A percentile compares a stretch with the other conserved stretches of the same genome.
These are phyloP conservation scores for Penicillium cataractarum DNA, from an alignment of 495 filamentous ascomycete genomes.

Conservation along the genomic window DNA sequence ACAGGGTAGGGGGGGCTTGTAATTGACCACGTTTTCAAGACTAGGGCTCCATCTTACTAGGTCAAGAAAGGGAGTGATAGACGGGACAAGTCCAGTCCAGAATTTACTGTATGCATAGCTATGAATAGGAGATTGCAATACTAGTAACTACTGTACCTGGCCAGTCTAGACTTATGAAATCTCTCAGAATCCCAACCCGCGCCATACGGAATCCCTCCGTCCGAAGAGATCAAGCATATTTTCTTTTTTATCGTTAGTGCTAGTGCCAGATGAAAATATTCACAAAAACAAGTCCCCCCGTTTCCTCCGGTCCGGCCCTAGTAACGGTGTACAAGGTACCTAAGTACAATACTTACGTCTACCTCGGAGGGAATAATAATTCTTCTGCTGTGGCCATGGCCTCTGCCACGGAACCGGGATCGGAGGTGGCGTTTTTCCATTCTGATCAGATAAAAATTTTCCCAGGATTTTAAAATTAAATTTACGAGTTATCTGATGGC, in stretches of 20 bases:
- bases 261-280: no score
- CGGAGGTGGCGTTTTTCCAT: neutral
- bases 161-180: neutral
- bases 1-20: neutral
- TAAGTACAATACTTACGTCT: neutral
- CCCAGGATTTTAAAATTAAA: neutral
- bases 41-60: constrained; percentile 8
- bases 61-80: constrained; percentile 12
- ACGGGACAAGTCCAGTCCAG: neutral
- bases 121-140: neutral
- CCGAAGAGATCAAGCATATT: neutral
- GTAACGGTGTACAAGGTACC: neutral
- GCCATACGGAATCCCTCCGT: constrained; percentile 6
- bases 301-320: no score
- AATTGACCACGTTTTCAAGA: neutral
- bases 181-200: neutral
- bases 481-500: constrained; percentile 38
- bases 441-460: constrained; percentile 39
- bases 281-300: no score
- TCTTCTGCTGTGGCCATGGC: no score
- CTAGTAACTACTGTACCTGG: no score
- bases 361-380: no score
- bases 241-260: neutral
- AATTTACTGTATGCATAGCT: neutral
- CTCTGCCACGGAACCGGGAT: constrained; percentile 2